A percentile compares a stretch with the other conserved stretches of the same genome.
Evolutionary conservation across 2,329 filamentous ascomycete genomes (phyloP).

Genomic region (Cladosporium velox): DNA sequence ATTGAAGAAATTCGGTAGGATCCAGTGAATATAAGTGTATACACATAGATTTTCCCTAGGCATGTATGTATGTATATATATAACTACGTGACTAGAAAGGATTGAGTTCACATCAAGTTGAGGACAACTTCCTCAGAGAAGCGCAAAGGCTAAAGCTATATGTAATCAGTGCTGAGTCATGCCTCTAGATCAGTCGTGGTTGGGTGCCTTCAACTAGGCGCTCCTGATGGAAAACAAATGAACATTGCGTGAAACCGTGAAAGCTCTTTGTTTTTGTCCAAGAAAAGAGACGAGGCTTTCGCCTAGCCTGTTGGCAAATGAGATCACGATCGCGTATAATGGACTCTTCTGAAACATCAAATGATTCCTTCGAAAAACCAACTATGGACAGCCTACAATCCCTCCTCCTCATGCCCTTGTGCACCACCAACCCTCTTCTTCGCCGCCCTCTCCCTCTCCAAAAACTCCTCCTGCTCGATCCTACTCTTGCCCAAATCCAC

Average conservation of each 20-base stretch:
- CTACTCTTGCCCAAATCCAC: slow-evolving; percentile 64
- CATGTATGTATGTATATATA: background rate
- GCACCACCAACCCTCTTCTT: slow-evolving; percentile 28
- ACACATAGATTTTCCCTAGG: background rate
- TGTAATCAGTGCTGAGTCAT: background rate
- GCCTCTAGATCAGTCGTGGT: too few relatives aligned
- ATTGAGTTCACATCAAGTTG: background rate
- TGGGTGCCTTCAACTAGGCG: too few relatives aligned
- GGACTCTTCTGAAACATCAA: background rate
- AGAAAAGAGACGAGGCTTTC: background rate
- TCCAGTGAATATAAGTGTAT: background rate
- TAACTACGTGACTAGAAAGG: background rate
- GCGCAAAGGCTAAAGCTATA: background rate
- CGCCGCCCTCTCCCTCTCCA: slow-evolving; percentile 40
- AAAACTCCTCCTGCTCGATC: slow-evolving; percentile 59
- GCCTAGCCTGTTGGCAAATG: background rate
- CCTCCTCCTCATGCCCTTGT: background rate
- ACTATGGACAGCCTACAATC: background rate
- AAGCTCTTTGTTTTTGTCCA: background rate
- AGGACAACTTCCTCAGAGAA: background rate
- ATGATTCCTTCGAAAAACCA: background rate
- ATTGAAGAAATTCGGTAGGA: background rate
- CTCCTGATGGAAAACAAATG: too few relatives aligned
- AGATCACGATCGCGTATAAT: background rate
- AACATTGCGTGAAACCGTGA: background rate